Evolutionary conservation across 305 asterid genomes (phyloP).

Genomic region (Fraxinus platypoda): DNA sequence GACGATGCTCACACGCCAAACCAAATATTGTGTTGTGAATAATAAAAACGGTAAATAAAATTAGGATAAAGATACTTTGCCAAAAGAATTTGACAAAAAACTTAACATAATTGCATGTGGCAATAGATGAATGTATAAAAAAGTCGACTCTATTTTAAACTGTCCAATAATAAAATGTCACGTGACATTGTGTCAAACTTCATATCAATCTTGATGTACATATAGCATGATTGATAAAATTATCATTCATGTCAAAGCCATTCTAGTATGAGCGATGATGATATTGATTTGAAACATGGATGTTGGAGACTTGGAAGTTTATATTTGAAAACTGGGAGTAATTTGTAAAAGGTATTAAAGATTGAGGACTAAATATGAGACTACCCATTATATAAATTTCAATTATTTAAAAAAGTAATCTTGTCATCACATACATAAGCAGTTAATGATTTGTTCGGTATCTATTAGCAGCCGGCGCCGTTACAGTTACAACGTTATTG

Average conservation of each 20-base stretch:
- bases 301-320: neutral
- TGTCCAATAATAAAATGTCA: too few relatives aligned
- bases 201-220: too few relatives aligned
- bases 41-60: too few relatives aligned
- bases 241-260: neutral
- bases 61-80: too few relatives aligned
- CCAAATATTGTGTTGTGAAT: neutral
- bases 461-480: neutral
- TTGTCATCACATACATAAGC: neutral
- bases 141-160: too few relatives aligned
- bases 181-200: too few relatives aligned
- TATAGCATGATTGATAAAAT: too few relatives aligned
- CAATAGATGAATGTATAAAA: too few relatives aligned
- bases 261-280: neutral
- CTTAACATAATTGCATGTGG: too few relatives aligned
- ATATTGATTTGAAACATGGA: neutral
- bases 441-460: neutral
- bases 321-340: neutral
- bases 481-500: neutral
- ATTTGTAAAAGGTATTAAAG: neutral
- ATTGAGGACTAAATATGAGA: neutral
- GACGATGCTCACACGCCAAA: neutral
- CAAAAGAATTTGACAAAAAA: too few relatives aligned
- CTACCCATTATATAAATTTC: neutral
- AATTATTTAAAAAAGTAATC: neutral